Conservation (phyloP, 2,329 filamentous ascomycete species). For the Aspergillus brunneoviolaceus region DNA sequence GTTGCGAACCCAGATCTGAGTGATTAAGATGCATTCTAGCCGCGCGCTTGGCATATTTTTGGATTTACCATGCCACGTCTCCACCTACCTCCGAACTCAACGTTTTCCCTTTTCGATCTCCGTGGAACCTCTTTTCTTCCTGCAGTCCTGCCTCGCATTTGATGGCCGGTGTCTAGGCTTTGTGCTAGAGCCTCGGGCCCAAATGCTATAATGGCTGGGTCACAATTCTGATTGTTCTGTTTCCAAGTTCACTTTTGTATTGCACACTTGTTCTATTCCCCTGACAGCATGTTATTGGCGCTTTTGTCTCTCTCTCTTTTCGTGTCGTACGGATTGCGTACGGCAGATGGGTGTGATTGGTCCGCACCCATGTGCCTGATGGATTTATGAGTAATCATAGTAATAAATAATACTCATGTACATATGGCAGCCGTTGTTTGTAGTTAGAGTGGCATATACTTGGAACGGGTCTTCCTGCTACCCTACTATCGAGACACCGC, state of each 20-base stretch:
- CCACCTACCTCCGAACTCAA: not conserved
- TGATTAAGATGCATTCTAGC: constrained; percentile 29
- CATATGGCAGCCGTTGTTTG: constrained; percentile 15
- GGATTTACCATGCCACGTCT: not conserved
- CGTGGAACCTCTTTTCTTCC: not conserved
- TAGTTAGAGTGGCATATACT: too few species aligned
- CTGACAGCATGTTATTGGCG: constrained; percentile 12
- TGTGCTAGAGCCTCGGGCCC: not conserved
- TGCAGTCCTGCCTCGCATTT: not conserved
- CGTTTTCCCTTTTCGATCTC: not conserved
- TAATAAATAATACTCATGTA: constrained; percentile 27
- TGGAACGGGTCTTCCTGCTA: not conserved
- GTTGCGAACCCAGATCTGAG: constrained; percentile 51
- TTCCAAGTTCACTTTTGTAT: not conserved
- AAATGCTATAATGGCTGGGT: constrained; percentile 1
- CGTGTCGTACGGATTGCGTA: constrained; percentile 6
- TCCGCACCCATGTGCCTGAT: constrained; percentile 12
- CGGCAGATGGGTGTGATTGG: constrained; percentile 11
- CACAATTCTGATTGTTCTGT: not conserved
- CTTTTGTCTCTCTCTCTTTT: not conserved
- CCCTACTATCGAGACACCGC: not conserved
- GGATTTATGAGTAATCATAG: constrained; percentile 16
- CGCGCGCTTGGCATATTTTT: not conserved
- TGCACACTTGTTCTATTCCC: constrained; percentile 17
- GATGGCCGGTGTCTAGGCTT: not conserved